A percentile compares a stretch with the other conserved stretches of the same genome.
phyloP scores from a whole-genome alignment of 139 green algal species.

The Chlamydomonas sp. region DNA sequence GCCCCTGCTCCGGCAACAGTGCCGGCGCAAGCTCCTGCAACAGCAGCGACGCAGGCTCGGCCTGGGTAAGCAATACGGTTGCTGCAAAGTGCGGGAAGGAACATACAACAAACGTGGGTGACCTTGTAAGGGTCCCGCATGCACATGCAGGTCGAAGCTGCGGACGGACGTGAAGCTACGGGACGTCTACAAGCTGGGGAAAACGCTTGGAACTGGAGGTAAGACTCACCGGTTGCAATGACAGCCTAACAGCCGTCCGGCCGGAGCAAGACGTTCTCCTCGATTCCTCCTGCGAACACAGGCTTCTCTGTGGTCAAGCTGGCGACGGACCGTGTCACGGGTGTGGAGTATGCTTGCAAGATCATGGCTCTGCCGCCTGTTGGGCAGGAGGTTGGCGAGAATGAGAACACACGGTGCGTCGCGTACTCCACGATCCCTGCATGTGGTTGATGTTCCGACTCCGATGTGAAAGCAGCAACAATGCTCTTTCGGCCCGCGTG shows the following conservation, averaged over 20 bases:
- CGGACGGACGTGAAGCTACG: constrained; percentile 62
- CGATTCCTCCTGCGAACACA: constrained; percentile 31
- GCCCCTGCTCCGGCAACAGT: no score
- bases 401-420: constrained; percentile 74
- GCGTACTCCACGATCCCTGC: no score
- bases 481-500: background rate
- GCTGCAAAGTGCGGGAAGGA: no score
- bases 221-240: background rate
- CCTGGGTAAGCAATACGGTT: no score
- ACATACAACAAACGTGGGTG: no score
- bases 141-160: constrained; percentile 46
- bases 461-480: no score
- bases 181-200: constrained; percentile 83
- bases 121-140: background rate
- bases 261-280: background rate
- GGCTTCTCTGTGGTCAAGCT: constrained; percentile 90
- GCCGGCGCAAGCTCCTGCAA: no score
- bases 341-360: constrained; percentile 83
- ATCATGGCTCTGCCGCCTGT: constrained; percentile 85
- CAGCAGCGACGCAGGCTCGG: no score
- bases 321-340: constrained; percentile 67
- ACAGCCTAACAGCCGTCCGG: background rate
- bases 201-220: constrained; percentile 85
- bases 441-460: no score
- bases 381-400: constrained; percentile 65